Evolutionary conservation across 176 grass and related monocot genomes (phyloP), one percentile per base, ranked within the genome.

Genomic region (Oryza meyeriana): DNA sequence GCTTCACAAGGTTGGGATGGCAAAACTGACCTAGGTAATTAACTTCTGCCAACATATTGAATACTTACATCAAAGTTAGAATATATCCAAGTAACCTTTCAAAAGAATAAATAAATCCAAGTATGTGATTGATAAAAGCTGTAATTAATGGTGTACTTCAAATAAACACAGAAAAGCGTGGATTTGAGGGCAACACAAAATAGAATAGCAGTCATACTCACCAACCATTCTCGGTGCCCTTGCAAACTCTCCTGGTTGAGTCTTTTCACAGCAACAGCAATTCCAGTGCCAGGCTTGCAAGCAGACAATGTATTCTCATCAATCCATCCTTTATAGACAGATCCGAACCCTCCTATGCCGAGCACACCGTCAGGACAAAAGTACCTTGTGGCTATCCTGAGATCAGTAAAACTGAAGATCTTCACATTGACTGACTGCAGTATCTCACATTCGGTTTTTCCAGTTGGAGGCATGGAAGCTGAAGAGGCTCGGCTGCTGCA

Each of bases 171-270:
- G 59, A 71, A 36, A 35, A 66, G 18, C 40, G 72, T 41, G 25
- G 38, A 50, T 84, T 45, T 36, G 0, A 80, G 47, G 58, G 67
- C 2, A 85, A 31, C 55, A 61, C 50, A 50, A 74, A 81, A 75
- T 81, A 52, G 64, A 73, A 63, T 29, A 70, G 22, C 36, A 82
- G 52, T 29, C 12, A 66, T 72, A 79, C 90, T 88, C 76, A 97
- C 94, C 94, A 97, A 87, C 94, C 94, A 97, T 84, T 97, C 94
- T 67, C 84, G 85, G 61, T 93, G 94, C 36, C 94, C 94, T 83
- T 97, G 94, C 68, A 85, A 89, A 80, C 88, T 87, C 26, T 93
- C 94, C 30, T 85, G 91, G 32, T 97, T 97, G 69, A 97, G 88
- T 61, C 81, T 92, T 83, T 97, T 97, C 70, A 93, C 94, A 61